Conservation (phyloP, 371 early-diverging fungal genomes). For the Apophysomyces trapeziformis region DNA sequence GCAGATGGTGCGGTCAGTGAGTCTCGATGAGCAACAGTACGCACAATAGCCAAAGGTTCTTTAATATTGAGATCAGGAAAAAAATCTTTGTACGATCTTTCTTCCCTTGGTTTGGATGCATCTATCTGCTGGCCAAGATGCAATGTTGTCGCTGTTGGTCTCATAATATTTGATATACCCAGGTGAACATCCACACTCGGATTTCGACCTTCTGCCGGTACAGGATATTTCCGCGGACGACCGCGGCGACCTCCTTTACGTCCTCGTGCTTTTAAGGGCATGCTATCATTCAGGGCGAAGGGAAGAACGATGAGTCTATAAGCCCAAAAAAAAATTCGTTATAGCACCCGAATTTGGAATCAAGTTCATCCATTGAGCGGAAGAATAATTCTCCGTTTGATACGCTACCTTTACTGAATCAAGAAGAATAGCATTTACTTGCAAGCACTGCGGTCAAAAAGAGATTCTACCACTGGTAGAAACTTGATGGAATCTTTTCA, state of each 20-base stretch:
- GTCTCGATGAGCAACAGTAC: not conserved
- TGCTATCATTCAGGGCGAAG: constrained; percentile 10
- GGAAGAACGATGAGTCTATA: not conserved
- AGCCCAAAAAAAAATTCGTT: constrained; percentile 7
- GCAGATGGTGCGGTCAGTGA: not conserved
- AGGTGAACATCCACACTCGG: not conserved
- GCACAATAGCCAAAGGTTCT: constrained; percentile 53
- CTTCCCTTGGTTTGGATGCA: constrained; percentile 73
- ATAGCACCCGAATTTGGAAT: not conserved
- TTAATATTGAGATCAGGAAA: constrained; percentile 79
- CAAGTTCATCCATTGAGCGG: no score
- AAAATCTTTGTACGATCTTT: constrained; percentile 78
- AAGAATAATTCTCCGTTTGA: no score
- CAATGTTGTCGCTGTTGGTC: constrained; percentile 14
- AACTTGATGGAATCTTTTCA: no score
- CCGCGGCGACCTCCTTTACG: constrained; percentile 23
- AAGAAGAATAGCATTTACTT: not conserved
- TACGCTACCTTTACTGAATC: no score
- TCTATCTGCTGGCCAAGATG: constrained; percentile 1
- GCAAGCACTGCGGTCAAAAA: not conserved
- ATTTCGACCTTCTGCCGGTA: constrained; percentile 2
- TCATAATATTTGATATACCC: constrained; percentile 3
- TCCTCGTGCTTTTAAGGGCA: constrained; percentile 25
- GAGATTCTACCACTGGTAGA: no score
- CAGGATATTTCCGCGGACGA: constrained; percentile 16